Conservation (phyloP, 805 yeast species). For the Saturnispora ahearnii region DNA sequence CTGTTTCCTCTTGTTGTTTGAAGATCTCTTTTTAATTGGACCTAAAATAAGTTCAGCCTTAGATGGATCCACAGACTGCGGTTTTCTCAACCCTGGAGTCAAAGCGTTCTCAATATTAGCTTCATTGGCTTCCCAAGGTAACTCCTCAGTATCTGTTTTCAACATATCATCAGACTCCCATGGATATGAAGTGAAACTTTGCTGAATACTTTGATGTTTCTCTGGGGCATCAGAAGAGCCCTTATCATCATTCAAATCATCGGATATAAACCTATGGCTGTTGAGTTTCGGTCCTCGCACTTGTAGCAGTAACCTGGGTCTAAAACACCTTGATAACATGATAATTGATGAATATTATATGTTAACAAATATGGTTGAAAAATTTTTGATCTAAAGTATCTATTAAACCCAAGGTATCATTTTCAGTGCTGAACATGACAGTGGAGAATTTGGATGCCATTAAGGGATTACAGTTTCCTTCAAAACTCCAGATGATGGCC, state of each 20-base stretch:
- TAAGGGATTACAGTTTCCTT: not conserved
- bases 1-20: not conserved
- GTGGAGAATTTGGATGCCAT: not conserved
- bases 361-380: not conserved
- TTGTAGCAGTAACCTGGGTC: not conserved
- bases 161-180: not conserved
- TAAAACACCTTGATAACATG: not conserved
- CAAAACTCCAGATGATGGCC: not conserved
- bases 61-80: conserved; percentile 10
- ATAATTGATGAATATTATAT: not conserved
- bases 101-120: not conserved
- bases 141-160: not conserved
- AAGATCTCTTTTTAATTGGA: conserved; percentile 18
- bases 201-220: conserved; percentile 10
- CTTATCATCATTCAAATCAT: conserved; percentile 4
- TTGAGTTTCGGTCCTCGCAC: not conserved
- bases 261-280: not conserved
- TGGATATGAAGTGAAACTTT: not conserved
- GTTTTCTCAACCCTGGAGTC: not conserved
- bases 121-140: conserved; percentile 11
- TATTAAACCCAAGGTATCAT: not conserved
- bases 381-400: not conserved
- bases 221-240: not conserved
- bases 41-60: conserved; percentile 18
- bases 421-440: not conserved